Conservation (phyloP, 1,284 basidiomycete species). For the Schizophyllum amplum region DNA sequence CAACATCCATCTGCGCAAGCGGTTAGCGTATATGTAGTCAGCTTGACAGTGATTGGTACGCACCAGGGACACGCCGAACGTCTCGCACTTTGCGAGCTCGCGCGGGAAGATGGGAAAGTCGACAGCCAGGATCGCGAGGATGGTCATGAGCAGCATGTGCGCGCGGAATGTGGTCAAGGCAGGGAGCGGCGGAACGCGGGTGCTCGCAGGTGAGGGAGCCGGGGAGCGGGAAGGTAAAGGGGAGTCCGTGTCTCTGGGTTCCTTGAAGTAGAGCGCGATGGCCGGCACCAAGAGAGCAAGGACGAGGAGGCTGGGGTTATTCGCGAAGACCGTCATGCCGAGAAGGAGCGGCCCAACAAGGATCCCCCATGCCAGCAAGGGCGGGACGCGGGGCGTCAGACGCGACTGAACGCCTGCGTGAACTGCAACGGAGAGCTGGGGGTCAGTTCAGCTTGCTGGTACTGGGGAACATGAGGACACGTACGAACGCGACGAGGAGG, state of each 20-base stretch:
- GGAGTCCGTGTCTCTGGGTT: conserved; percentile 34
- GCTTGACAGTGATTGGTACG: conserved; percentile 19
- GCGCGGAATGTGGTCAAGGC: conserved; percentile 87
- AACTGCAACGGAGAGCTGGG: conserved; percentile 63
- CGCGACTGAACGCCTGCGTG: conserved; percentile 53
- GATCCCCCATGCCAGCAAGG: conserved; percentile 53
- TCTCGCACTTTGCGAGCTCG: conserved; percentile 86
- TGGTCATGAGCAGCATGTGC: conserved; percentile 93
- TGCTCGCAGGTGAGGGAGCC: conserved; percentile 15
- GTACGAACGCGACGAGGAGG: conserved; percentile 62
- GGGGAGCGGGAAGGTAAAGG: conserved; percentile 30
- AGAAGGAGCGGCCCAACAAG: conserved; percentile 74
- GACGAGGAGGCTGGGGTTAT: conserved; percentile 46
- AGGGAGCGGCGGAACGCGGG: conserved; percentile 37
- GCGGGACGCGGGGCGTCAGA: conserved; percentile 27
- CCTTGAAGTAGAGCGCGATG: conserved; percentile 30
- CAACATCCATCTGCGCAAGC: conserved; percentile 83
- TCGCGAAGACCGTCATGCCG: conserved; percentile 70
- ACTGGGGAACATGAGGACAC: conserved; percentile 3
- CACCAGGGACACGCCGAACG: conserved; percentile 88
- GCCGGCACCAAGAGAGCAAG: conserved; percentile 39
- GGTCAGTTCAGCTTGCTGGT: conserved; percentile 10
- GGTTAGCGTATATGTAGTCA: not conserved
- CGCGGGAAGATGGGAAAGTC: conserved; percentile 94
- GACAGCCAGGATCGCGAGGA: conserved; percentile 89